Conservation (phyloP, 148 eudicot species). For the Spergularia marina region DNA sequence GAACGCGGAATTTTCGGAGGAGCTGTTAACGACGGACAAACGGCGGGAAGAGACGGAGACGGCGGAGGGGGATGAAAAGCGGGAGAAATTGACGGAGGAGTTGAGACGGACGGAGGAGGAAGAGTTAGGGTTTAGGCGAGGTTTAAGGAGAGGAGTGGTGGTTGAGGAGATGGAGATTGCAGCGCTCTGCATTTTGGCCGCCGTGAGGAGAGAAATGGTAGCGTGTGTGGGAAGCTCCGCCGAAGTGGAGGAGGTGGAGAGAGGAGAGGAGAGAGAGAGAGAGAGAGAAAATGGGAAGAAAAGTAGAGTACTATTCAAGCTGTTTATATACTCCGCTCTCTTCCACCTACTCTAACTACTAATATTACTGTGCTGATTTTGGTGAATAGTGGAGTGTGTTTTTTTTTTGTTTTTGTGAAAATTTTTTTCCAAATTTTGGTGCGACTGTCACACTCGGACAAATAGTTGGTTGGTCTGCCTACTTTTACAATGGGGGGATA, state of each 20-base stretch:
- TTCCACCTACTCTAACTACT: neutral
- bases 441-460: no score
- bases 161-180: conserved; percentile 43
- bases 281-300: neutral
- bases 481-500: no score
- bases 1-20: neutral
- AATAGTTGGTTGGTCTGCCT: no score
- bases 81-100: conserved; percentile 5
- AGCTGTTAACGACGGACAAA: neutral
- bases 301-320: neutral
- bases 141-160: conserved; percentile 24
- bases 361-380: no score
- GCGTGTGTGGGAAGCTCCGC: conserved; percentile 37
- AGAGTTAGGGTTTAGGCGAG: conserved; percentile 21
- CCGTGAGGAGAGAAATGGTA: neutral
- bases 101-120: neutral
- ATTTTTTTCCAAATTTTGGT: no score
- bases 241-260: conserved; percentile 4
- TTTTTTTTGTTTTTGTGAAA: no score
- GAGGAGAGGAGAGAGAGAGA: conserved; percentile 1
- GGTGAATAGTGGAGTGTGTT: no score
- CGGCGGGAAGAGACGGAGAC: neutral
- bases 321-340: neutral
- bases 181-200: conserved; percentile 57
- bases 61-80: neutral